Evolutionary conservation across 768 basidiomycete species (phyloP).

Genomic region (Pulveroboletus ravenelii): DNA sequence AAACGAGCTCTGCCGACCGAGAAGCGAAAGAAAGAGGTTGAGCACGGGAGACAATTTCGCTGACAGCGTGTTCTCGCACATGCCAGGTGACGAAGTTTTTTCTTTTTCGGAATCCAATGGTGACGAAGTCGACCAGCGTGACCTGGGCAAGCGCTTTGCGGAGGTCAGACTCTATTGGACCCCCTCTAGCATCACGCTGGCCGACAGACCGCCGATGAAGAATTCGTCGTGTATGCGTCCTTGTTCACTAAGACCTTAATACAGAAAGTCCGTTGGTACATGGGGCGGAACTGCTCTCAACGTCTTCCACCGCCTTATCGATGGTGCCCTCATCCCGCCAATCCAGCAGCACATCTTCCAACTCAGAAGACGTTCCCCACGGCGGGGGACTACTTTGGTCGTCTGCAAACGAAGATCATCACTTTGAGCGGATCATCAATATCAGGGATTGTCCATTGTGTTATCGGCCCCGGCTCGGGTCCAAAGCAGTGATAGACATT

Average conservation of each 20-base stretch:
- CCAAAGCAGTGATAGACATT: constrained; percentile 90
- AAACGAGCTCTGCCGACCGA: constrained; percentile 69
- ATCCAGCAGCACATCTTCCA: constrained; percentile 42
- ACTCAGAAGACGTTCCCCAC: constrained; percentile 38
- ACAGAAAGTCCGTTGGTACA: constrained; percentile 42
- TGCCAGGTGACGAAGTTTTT: constrained; percentile 42
- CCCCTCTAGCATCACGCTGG: constrained; percentile 29
- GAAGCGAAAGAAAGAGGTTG: constrained; percentile 67
- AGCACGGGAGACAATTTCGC: constrained; percentile 40
- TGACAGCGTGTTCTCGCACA: constrained; percentile 49
- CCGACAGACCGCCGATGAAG: constrained; percentile 30
- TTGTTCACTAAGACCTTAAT: constrained; percentile 22
- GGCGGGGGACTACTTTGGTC: neutral
- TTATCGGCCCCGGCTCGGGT: constrained; percentile 78
- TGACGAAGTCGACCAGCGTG: constrained; percentile 11
- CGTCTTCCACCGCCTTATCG: constrained; percentile 6
- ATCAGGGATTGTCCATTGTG: constrained; percentile 93
- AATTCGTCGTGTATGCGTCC: constrained; percentile 4
- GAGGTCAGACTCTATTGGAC: constrained; percentile 63
- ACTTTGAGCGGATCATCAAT: constrained; percentile 86
- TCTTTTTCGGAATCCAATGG: no score
- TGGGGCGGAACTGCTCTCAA: constrained; percentile 27
- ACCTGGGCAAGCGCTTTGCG: constrained; percentile 40
- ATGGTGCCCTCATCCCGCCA: constrained; percentile 21
- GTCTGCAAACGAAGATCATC: constrained; percentile 22